Conservation (phyloP, 371 early-diverging fungal species). For the Conidiobolus coronatus region DNA sequence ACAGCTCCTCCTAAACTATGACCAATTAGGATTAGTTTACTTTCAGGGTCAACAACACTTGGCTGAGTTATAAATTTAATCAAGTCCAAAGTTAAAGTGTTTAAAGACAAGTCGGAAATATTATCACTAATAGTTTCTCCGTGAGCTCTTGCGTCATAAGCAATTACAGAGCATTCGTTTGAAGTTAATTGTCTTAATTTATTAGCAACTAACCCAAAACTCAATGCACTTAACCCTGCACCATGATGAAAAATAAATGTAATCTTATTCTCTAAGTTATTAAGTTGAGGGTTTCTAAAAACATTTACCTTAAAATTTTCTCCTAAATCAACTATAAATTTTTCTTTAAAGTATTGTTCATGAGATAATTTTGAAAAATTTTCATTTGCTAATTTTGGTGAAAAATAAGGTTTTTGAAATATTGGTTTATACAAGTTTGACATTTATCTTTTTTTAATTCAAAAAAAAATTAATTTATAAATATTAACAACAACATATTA, state of each 20-base stretch:
- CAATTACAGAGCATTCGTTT: slow-evolving; percentile 23
- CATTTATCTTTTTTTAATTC: too few relatives aligned
- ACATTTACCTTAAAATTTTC: too few relatives aligned
- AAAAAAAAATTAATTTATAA: too few relatives aligned
- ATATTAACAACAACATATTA: too few relatives aligned
- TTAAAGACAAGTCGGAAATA: slow-evolving; percentile 31
- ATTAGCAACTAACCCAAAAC: slow-evolving; percentile 44
- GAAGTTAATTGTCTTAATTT: slow-evolving; percentile 17
- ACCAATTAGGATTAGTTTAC: slow-evolving; percentile 9
- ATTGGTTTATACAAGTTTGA: too few relatives aligned
- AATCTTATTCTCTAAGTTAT: slow-evolving; percentile 11
- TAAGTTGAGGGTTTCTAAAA: too few relatives aligned
- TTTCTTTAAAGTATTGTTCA: too few relatives aligned
- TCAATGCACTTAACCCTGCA: slow-evolving; percentile 56
- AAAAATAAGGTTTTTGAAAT: too few relatives aligned
- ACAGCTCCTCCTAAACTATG: slow-evolving; percentile 79
- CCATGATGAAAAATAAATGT: slow-evolving; percentile 79
- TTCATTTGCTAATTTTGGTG: too few relatives aligned
- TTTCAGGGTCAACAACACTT: slow-evolving; percentile 4
- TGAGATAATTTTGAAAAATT: too few relatives aligned
- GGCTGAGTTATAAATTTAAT: slow-evolving; percentile 16
- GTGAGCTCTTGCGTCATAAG: slow-evolving; percentile 63
- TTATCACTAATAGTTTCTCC: slow-evolving; percentile 24
- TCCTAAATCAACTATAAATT: too few relatives aligned
- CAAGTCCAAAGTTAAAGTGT: slow-evolving; percentile 27